These are phyloP conservation scores for Buxus sempervirens DNA, from an alignment of 164 flowering plant genomes.

Conservation along the genomic window DNA sequence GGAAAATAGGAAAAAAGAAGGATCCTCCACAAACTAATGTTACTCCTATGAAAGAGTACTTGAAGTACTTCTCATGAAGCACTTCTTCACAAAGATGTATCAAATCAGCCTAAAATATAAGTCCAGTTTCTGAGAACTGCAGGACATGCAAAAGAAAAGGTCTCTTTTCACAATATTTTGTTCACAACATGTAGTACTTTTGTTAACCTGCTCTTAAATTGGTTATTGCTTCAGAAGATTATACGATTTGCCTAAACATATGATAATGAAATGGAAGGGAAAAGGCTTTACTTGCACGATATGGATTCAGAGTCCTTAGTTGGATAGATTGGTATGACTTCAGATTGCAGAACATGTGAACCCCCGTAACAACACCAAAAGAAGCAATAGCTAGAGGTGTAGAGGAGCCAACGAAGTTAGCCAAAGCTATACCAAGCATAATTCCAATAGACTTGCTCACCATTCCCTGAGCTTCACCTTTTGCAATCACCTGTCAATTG, in stretches of 20 bases:
- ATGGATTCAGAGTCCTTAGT: slow-evolving; percentile 89
- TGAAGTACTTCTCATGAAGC: too few relatives aligned
- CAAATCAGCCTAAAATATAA: too few relatives aligned
- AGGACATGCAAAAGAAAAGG: too few relatives aligned
- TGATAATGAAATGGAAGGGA: not conserved
- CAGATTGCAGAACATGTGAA: slow-evolving; percentile 96
- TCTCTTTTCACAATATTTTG: too few relatives aligned
- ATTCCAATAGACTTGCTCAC: slow-evolving; percentile 95
- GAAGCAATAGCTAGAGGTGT: slow-evolving; percentile 67
- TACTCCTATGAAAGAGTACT: too few relatives aligned
- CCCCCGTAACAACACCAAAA: slow-evolving; percentile 66
- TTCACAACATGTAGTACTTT: too few relatives aligned
- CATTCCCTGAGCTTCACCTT: slow-evolving; percentile 99
- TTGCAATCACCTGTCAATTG: slow-evolving; percentile 83
- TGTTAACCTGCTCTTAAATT: too few relatives aligned
- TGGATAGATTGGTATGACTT: slow-evolving; percentile 91
- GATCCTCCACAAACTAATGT: too few relatives aligned
- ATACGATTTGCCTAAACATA: not conserved
- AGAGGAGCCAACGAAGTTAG: slow-evolving; percentile 69
- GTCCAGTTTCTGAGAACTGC: too few relatives aligned
- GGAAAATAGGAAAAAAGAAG: too few relatives aligned
- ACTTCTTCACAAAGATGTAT: too few relatives aligned
- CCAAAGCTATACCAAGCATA: slow-evolving; percentile 77
- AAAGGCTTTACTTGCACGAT: slow-evolving; percentile 83
- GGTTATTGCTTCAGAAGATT: too few relatives aligned